Conservation (phyloP, 1,284 basidiomycete genomes). For the Ganoderma boninense region DNA sequence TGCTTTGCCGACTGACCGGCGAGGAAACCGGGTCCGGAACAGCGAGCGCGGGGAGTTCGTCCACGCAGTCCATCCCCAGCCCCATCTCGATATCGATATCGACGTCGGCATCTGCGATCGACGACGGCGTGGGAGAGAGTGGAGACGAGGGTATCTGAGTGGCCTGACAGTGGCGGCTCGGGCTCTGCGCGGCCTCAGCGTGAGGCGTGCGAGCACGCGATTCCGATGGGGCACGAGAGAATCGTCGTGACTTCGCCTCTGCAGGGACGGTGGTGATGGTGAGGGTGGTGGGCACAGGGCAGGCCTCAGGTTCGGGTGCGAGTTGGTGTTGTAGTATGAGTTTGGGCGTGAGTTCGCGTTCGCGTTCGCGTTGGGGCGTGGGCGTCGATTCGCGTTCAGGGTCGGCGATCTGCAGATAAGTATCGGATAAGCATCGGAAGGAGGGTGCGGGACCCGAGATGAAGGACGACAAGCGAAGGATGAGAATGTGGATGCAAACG, state of each 20-base stretch:
- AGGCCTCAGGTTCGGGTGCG: neutral
- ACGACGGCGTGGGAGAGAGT: slow-evolving; percentile 27
- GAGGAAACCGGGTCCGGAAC: neutral
- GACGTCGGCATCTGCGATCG: slow-evolving; percentile 16
- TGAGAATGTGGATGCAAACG: neutral
- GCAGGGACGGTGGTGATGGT: no score
- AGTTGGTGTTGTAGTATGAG: neutral
- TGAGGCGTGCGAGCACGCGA: slow-evolving; percentile 17
- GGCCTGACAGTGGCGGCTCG: slow-evolving; percentile 5
- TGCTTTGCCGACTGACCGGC: neutral
- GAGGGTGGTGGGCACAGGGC: neutral
- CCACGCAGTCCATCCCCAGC: slow-evolving; percentile 6
- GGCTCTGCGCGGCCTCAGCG: neutral
- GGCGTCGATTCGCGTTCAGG: neutral
- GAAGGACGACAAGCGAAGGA: neutral
- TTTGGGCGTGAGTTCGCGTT: neutral
- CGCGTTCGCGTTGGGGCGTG: neutral
- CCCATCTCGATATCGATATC: slow-evolving; percentile 11
- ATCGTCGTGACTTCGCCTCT: neutral
- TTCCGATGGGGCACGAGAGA: slow-evolving; percentile 3
- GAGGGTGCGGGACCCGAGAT: neutral
- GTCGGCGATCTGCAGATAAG: neutral
- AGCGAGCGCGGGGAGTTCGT: neutral
- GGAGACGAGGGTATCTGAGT: slow-evolving; percentile 23
- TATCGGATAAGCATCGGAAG: neutral